Conservation (phyloP, 2,329 filamentous ascomycete species). For the Ophiocordyceps camponoti-leonardi region DNA sequence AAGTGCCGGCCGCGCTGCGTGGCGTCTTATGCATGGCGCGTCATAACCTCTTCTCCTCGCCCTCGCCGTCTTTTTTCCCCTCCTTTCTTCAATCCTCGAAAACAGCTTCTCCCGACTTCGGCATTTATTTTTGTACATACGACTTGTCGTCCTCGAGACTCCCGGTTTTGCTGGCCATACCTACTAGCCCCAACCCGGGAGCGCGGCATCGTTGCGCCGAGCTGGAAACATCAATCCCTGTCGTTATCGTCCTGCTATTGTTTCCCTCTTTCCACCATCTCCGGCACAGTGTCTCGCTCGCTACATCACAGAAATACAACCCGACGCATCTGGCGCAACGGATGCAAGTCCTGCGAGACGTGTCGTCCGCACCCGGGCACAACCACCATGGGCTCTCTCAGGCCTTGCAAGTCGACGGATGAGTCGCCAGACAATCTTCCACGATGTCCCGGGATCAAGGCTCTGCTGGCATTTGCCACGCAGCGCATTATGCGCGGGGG, state of each 20-base stretch:
- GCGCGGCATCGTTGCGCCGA: not conserved
- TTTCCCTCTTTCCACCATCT: not conserved
- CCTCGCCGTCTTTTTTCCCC: not conserved
- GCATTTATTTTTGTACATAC: too few relatives aligned
- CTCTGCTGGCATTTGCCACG: slow-evolving; percentile 21
- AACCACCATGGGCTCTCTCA: not conserved
- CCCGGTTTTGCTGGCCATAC: not conserved
- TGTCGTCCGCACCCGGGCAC: not conserved
- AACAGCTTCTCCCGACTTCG: too few relatives aligned
- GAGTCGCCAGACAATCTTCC: slow-evolving; percentile 7
- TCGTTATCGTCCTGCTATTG: not conserved
- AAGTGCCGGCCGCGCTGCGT: not conserved
- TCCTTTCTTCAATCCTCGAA: too few relatives aligned
- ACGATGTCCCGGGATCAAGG: slow-evolving; percentile 8
- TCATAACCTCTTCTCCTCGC: not conserved
- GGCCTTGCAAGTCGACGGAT: slow-evolving; percentile 2
- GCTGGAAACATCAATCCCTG: not conserved
- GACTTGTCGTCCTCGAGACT: too few relatives aligned
- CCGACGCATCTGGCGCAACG: not conserved
- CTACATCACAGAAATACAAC: too few relatives aligned
- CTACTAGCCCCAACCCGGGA: not conserved
- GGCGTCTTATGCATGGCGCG: not conserved
- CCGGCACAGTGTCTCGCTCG: too few relatives aligned
- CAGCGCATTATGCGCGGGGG: slow-evolving; percentile 22
- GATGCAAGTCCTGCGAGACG: not conserved